Base-by-base conservation (phyloP, 495 filamentous ascomycete genomes). In the Pyrenopolyporus hunteri region DNA sequence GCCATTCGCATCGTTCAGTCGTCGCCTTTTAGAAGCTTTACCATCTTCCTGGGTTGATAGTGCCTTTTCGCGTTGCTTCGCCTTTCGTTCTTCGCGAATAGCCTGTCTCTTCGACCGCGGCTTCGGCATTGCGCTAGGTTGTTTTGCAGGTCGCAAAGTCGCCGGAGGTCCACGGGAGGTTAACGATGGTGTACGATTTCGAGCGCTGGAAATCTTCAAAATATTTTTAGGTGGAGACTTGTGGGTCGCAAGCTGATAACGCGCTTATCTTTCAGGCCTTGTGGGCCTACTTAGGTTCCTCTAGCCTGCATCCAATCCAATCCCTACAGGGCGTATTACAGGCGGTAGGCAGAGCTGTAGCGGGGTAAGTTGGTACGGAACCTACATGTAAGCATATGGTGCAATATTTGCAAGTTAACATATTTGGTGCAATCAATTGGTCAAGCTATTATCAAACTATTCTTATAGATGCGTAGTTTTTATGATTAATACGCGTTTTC, bases 71-170 rank as follows among this genome's bases (percentile, higher is more conserved):
- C 71, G 67, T 56, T 73, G 73, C 57, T 76, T 80, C 40, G 75
- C 74, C 47, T 75, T 72, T 60, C 74, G 75, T 68, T 77, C 77
- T 45, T 80, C 76, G 44, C 78, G 76, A 11, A 78, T 61, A 16
- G 78, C 72, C 63, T 80, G 78, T 40, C 78, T 64, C 53, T 79
- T 80, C 5, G 76, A 56, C 14, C 69, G 66, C 44, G 69, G 56
- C 25, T 71, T 71, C 57, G 69, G 66, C 69, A 71, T 71, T 11
- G 51, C 56, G 11, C 11, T 28, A 10, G 1, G 0, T 35, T 11
- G 33, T 50, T 17, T 36, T 40, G 35, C 13, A 5, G 2, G 14
- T 14, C n/a, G 35, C 14, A 14, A 39, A 39, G 10, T 17, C 35
- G 3, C n/a, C n/a, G n/a, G n/a, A n/a, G n/a, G n/a, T n/a, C n/a